Percentiles rank a stretch among this genome's conserved stretches.
Evolutionary conservation across 169 alveolate species (phyloP).

Genomic region (Plasmodium gonderi): DNA sequence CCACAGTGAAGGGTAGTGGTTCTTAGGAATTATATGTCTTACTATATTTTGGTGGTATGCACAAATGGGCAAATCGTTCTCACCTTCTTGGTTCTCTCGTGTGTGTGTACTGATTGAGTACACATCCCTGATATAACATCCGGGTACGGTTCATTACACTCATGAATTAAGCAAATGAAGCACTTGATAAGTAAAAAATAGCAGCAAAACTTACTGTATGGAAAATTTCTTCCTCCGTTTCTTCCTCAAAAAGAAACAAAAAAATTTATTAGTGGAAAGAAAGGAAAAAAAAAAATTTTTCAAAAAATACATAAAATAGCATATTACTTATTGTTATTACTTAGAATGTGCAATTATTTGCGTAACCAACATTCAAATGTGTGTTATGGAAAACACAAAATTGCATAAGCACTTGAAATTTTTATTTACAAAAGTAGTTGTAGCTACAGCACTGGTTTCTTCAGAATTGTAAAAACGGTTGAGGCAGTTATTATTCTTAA

Average conservation of each 20-base stretch:
- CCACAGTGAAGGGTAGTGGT: neutral
- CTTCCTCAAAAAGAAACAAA: neutral
- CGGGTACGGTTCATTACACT: too few relatives aligned
- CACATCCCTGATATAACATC: too few relatives aligned
- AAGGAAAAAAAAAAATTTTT: too few relatives aligned
- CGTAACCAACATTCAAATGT: neutral
- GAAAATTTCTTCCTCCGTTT: too few relatives aligned
- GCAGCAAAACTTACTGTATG: neutral
- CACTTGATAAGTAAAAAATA: neutral
- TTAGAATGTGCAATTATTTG: neutral
- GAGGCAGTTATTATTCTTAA: too few relatives aligned
- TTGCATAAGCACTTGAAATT: neutral
- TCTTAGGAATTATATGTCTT: neutral
- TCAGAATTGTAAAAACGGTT: neutral
- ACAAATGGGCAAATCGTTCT: neutral
- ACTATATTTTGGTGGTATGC: neutral
- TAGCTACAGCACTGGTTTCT: conserved; percentile 7
- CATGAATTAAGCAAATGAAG: neutral
- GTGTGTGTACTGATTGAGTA: too few relatives aligned
- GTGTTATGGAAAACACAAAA: neutral
- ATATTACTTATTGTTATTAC: neutral
- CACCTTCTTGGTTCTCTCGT: too few relatives aligned
- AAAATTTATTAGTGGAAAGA: neutral
- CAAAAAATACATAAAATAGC: too few relatives aligned
- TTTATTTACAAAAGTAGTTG: neutral